These are phyloP conservation scores for Citrus mangshanensis DNA, from an alignment of 345 rosid genomes.

Conservation along the genomic window DNA sequence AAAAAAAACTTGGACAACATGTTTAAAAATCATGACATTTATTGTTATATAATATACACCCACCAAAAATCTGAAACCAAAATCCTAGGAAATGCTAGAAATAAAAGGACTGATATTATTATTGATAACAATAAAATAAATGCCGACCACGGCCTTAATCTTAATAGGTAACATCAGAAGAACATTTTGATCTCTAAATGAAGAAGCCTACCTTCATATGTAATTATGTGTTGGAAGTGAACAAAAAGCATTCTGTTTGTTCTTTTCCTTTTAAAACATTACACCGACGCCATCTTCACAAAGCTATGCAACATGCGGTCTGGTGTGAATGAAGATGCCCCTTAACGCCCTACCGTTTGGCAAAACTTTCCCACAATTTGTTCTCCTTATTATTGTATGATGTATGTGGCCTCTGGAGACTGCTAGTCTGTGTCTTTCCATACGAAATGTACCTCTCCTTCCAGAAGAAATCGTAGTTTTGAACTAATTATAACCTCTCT, in stretches of 20 bases:
- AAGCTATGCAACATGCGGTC: neutral
- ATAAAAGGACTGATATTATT: neutral
- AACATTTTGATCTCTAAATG: conserved; percentile 19
- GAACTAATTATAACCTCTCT: neutral
- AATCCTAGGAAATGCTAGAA: neutral
- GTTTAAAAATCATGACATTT: neutral
- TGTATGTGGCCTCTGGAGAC: conserved; percentile 8
- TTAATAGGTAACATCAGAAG: conserved; percentile 13
- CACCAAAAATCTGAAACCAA: neutral
- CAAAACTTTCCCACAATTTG: conserved; percentile 8
- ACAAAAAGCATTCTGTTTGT: conserved; percentile 12
- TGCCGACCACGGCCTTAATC: conserved; percentile 9
- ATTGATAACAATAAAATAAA: conserved; percentile 20
- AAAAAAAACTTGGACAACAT: neutral
- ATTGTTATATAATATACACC: neutral
- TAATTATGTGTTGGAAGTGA: conserved; percentile 16
- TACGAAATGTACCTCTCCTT: conserved; percentile 6
- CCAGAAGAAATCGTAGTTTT: neutral
- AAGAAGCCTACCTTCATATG: conserved; percentile 21
- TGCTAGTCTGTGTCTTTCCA: conserved; percentile 2
- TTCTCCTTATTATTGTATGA: conserved; percentile 4
- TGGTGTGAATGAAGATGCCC: conserved; percentile 6
- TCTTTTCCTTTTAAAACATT: neutral
- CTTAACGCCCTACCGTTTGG: neutral
- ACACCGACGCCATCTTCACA: neutral